Percentiles rank a stretch among this genome's conserved stretches.
Conservation (phyloP, 768 basidiomycete species). For the Boletus barrowsii region DNA sequence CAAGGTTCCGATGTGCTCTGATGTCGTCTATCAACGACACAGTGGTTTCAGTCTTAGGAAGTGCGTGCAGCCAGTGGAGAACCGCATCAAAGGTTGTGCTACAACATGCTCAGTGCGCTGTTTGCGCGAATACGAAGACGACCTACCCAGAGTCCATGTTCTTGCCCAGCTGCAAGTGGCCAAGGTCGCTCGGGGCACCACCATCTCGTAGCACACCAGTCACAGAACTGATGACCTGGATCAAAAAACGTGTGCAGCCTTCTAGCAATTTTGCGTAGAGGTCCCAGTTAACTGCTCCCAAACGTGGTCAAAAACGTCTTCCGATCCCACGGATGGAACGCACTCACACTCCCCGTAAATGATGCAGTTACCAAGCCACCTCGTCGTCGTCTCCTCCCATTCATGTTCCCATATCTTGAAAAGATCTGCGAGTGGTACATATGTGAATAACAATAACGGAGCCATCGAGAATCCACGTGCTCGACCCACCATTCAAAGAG, state of each 20-base stretch:
- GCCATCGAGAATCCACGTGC: background rate
- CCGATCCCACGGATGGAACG: background rate
- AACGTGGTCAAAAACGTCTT: background rate
- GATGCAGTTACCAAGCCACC: conserved; percentile 23
- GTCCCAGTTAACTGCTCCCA: conserved; percentile 51
- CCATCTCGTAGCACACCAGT: conserved; percentile 28
- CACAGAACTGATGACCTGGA: conserved; percentile 32
- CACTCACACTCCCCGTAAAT: conserved; percentile 47
- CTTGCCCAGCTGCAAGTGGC: conserved; percentile 33
- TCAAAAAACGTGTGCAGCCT: conserved; percentile 39
- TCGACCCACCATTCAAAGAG: conserved; percentile 45
- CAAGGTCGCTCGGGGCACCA: conserved; percentile 28
- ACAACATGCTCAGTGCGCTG: background rate
- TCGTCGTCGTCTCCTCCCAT: conserved; percentile 22
- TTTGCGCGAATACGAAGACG: background rate
- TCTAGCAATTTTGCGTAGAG: conserved; percentile 47
- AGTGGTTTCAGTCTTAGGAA: conserved; percentile 18
- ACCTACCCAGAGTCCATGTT: conserved; percentile 42
- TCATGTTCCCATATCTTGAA: conserved; percentile 23
- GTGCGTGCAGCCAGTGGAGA: conserved; percentile 24
- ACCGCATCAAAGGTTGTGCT: conserved; percentile 26
- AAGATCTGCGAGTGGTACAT: conserved; percentile 15
- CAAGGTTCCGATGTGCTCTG: conserved; percentile 22
- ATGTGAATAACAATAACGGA: conserved; percentile 2
- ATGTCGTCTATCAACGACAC: conserved; percentile 22